These are phyloP conservation scores for Jackrogersella minutella DNA, from an alignment of 495 filamentous ascomycete genomes.

Conservation along the genomic window DNA sequence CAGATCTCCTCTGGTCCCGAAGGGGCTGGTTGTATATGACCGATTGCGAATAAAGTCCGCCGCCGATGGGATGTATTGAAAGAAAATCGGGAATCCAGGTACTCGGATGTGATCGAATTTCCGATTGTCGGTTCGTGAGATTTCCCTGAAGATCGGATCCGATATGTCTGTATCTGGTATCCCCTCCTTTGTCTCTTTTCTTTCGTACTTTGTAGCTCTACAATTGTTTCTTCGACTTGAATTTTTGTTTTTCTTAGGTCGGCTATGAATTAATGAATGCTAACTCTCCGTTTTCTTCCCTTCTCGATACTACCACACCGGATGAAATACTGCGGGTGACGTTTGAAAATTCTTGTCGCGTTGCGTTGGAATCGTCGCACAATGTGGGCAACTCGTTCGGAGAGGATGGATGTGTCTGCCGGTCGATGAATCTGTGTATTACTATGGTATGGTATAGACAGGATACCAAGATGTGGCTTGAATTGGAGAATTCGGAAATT, in stretches of 20 bases:
- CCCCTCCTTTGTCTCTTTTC: slow-evolving; percentile 28
- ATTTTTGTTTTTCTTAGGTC: slow-evolving; percentile 8
- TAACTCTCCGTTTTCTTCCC: slow-evolving; percentile 6
- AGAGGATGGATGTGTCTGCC: slow-evolving; percentile 23
- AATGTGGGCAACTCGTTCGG: slow-evolving; percentile 19
- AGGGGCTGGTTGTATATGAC: background rate
- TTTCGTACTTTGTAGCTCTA: slow-evolving; percentile 24
- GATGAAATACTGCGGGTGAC: slow-evolving; percentile 15
- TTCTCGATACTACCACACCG: slow-evolving; percentile 27
- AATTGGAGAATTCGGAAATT: slow-evolving; percentile 28
- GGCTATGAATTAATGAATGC: slow-evolving; percentile 29
- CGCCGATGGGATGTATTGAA: too few species aligned
- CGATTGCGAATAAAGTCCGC: slow-evolving; percentile 19
- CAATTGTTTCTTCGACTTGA: slow-evolving; percentile 21
- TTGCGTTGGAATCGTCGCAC: slow-evolving; percentile 31
- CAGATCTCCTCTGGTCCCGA: slow-evolving; percentile 23
- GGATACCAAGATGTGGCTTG: slow-evolving; percentile 37
- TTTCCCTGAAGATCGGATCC: slow-evolving; percentile 35
- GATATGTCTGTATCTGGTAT: slow-evolving; percentile 12
- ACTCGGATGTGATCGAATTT: slow-evolving; percentile 33
- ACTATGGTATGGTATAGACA: slow-evolving; percentile 32
- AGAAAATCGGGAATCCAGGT: slow-evolving; percentile 13
- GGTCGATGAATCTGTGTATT: slow-evolving; percentile 35
- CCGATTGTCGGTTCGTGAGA: slow-evolving; percentile 35
- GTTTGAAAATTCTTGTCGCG: slow-evolving; percentile 16